These are phyloP conservation scores for Ilex paraguariensis DNA, from an alignment of 305 asterid genomes.

Conservation along the genomic window DNA sequence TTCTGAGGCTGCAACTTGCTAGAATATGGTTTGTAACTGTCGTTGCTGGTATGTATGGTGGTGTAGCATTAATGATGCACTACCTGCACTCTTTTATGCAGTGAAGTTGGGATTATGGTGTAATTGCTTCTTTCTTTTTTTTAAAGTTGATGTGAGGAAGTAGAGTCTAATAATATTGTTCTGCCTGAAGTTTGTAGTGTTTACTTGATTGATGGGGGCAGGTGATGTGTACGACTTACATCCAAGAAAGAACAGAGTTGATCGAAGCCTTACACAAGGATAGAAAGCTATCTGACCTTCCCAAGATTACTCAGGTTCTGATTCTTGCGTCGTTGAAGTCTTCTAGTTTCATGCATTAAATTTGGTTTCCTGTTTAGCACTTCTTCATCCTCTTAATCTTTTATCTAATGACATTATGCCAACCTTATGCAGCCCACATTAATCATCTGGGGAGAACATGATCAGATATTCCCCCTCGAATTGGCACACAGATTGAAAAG, in stretches of 20 bases:
- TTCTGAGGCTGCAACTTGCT: too few species aligned
- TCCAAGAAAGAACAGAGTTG: constrained; percentile 65
- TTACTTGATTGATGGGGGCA: constrained; percentile 13
- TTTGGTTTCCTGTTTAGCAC: neutral
- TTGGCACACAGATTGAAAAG: constrained; percentile 59
- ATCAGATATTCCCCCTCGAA: constrained; percentile 65
- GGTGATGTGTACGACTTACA: constrained; percentile 70
- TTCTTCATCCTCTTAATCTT: constrained; percentile 1
- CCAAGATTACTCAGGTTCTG: constrained; percentile 62
- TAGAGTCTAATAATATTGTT: too few species aligned
- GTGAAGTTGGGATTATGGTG: too few species aligned
- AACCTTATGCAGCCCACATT: constrained; percentile 45
- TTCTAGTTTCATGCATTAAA: too few species aligned
- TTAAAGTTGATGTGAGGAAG: too few species aligned
- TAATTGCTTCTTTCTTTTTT: too few species aligned
- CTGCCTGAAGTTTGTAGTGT: neutral
- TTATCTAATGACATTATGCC: neutral
- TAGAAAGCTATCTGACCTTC: constrained; percentile 61
- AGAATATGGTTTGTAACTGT: too few species aligned
- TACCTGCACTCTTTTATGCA: too few species aligned
- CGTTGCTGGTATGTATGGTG: too few species aligned
- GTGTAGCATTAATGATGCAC: too few species aligned
- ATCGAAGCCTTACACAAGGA: constrained; percentile 53
- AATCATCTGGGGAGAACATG: constrained; percentile 75
- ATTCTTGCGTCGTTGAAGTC: too few species aligned